Conservation (phyloP, 2,329 filamentous ascomycete genomes). For the Cytospora chrysosperma region DNA sequence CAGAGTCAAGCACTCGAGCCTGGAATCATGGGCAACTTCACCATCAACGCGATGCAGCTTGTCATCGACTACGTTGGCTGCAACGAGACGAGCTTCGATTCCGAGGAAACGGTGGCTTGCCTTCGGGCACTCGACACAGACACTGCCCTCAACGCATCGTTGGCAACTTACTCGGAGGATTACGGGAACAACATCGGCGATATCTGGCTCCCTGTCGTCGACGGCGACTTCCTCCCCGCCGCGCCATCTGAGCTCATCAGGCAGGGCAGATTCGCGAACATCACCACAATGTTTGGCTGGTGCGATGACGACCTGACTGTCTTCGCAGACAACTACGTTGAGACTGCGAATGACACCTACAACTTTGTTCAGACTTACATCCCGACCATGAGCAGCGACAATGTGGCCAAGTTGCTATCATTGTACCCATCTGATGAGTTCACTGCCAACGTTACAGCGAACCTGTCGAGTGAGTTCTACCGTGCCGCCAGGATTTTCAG, state of each 20-base stretch:
- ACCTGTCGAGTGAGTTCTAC: constrained; percentile 48
- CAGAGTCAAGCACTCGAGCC: constrained; percentile 51
- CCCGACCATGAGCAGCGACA: constrained; percentile 35
- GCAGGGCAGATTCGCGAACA: constrained; percentile 42
- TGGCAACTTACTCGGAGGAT: constrained; percentile 41
- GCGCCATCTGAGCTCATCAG: constrained; percentile 42
- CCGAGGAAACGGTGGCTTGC: constrained; percentile 44
- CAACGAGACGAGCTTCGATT: constrained; percentile 40
- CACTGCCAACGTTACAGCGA: constrained; percentile 35
- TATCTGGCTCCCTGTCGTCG: constrained; percentile 49
- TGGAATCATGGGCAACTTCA: constrained; percentile 49
- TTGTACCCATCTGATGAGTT: constrained; percentile 54
- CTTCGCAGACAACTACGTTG: constrained; percentile 41
- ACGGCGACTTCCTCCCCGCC: constrained; percentile 49
- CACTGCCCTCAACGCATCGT: constrained; percentile 43
- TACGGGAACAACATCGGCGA: constrained; percentile 50
- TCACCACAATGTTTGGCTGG: constrained; percentile 45
- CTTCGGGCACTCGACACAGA: constrained; percentile 44
- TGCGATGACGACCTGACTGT: constrained; percentile 44
- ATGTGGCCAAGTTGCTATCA: constrained; percentile 41
- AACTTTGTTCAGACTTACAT: constrained; percentile 42
- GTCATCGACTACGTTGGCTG: constrained; percentile 45
- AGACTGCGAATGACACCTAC: constrained; percentile 39
- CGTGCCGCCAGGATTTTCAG: constrained; percentile 49
- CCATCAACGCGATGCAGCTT: constrained; percentile 44